Conservation (phyloP, 2,329 filamentous ascomycete species). For the Colletotrichum cordylinicola region DNA sequence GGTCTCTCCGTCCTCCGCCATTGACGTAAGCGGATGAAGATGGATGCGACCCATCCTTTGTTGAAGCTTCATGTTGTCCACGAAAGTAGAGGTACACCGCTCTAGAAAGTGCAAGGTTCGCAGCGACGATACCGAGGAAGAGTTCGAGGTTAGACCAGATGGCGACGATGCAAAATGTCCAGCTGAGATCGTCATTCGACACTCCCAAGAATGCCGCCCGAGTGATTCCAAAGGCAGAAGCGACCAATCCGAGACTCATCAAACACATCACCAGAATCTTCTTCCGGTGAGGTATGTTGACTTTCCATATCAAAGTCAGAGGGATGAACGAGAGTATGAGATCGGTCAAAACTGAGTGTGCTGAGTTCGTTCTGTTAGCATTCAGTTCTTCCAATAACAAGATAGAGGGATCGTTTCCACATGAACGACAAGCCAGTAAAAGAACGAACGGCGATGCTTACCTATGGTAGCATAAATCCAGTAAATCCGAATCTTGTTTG, state of each 20-base stretch:
- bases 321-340: slow-evolving; percentile 30
- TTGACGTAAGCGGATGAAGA: not conserved
- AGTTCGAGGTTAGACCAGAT: slow-evolving; percentile 44
- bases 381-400: not conserved
- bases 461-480: slow-evolving; percentile 35
- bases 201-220: slow-evolving; percentile 26
- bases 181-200: slow-evolving; percentile 26
- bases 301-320: slow-evolving; percentile 35
- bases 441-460: not conserved
- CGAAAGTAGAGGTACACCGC: slow-evolving; percentile 25
- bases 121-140: slow-evolving; percentile 41
- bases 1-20: not conserved
- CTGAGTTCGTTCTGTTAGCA: not conserved
- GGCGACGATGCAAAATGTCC: slow-evolving; percentile 35
- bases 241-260: slow-evolving; percentile 33
- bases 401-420: not conserved
- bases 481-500: slow-evolving; percentile 34
- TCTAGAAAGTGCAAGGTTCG: slow-evolving; percentile 30
- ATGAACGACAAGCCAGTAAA: not conserved
- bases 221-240: slow-evolving; percentile 27
- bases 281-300: slow-evolving; percentile 30
- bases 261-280: slow-evolving; percentile 33
- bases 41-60: not conserved
- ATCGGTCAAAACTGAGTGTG: slow-evolving; percentile 29
- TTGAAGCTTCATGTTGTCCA: not conserved